Conservation (phyloP, 805 yeast genomes). For the Nakazawaea holstii region DNA sequence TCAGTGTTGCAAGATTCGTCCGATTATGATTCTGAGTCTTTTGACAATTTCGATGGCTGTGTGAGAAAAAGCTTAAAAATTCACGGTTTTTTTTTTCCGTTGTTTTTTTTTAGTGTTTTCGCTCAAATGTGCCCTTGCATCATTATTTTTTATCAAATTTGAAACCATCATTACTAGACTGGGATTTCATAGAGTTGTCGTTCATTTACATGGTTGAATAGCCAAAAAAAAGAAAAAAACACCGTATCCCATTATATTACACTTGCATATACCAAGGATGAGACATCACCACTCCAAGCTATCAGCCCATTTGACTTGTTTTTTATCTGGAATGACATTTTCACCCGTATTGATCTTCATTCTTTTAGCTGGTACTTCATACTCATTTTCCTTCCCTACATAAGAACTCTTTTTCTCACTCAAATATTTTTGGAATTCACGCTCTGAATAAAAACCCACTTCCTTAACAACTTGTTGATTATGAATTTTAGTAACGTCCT, state of each 20-base stretch:
- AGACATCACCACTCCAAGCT: conserved; percentile 13
- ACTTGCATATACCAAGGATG: neutral
- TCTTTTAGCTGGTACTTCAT: conserved; percentile 1
- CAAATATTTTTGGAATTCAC: conserved; percentile 18
- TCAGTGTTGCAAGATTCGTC: too few species aligned
- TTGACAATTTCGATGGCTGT: neutral
- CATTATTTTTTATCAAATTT: too few species aligned
- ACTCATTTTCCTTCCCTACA: conserved; percentile 6
- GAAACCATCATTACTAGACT: too few species aligned
- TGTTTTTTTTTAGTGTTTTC: neutral
- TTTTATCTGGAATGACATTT: neutral
- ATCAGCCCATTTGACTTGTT: conserved; percentile 13
- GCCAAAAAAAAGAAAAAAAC: too few species aligned
- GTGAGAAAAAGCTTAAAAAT: neutral
- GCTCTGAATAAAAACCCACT: conserved; percentile 25
- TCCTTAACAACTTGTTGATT: conserved; percentile 1
- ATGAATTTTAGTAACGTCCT: neutral
- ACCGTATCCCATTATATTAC: too few species aligned
- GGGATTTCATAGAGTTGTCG: too few species aligned
- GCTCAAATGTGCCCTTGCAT: neutral
- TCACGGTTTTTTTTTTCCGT: too few species aligned
- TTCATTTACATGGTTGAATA: too few species aligned
- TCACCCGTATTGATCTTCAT: neutral
- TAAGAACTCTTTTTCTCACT: neutral
- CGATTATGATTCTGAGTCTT: too few species aligned